phyloP scores from a whole-genome alignment of 2,329 filamentous ascomycete species.

The Shiraia sp. region DNA sequence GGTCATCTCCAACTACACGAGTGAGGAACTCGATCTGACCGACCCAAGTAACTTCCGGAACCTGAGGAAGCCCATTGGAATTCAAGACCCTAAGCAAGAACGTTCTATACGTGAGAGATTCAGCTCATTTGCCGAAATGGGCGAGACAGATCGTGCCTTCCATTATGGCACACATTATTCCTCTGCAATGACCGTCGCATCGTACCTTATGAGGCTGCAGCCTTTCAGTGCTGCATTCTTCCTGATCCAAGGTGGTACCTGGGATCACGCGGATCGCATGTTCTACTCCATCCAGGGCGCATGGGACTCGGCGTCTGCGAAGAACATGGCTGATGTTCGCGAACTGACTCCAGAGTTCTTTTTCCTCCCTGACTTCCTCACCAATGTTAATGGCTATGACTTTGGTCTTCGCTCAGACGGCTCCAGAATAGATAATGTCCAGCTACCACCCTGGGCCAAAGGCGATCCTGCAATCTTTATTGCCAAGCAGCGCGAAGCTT shows the following conservation, averaged over 20 bases:
- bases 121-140: constrained; percentile 86
- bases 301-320: constrained; percentile 86
- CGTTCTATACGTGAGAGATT: constrained; percentile 83
- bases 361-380: constrained; percentile 90
- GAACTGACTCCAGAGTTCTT: constrained; percentile 98
- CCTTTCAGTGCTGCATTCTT: constrained; percentile 97
- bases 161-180: constrained; percentile 99
- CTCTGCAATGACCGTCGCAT: constrained; percentile 97
- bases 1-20: constrained; percentile 95
- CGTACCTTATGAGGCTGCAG: constrained; percentile 90
- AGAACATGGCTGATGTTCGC: constrained; percentile 91
- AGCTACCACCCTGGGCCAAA: constrained; percentile 94
- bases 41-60: constrained; percentile 87
- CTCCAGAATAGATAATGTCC: constrained; percentile 79
- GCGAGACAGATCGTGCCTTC: constrained; percentile 76
- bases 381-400: constrained; percentile 92
- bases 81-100: constrained; percentile 76
- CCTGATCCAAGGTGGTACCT: constrained; percentile 89
- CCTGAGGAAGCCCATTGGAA: constrained; percentile 93
- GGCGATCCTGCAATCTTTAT: constrained; percentile 96
- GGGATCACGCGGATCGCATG: constrained; percentile 92
- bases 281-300: constrained; percentile 92
- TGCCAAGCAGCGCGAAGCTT: constrained; percentile 88
- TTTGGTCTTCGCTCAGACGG: constrained; percentile 86
- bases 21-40: constrained; percentile 84